Evolutionary conservation across 805 yeast genomes (phyloP).

Genomic region (Ogataea dorogensis): DNA sequence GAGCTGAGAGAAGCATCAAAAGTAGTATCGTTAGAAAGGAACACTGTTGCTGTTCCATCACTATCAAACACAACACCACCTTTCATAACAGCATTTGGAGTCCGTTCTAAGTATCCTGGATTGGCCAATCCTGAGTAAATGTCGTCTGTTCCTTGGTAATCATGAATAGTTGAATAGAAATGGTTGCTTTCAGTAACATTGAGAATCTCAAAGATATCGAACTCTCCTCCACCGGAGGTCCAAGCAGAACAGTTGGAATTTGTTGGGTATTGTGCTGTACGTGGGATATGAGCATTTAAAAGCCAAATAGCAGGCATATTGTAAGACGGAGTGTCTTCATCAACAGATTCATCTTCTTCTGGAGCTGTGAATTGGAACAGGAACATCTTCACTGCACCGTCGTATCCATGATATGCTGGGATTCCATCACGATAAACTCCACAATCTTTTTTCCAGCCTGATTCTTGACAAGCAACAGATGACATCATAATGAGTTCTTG

Average conservation of each 20-base stretch:
- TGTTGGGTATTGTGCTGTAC: conserved; percentile 68
- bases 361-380: conserved; percentile 72
- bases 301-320: conserved; percentile 78
- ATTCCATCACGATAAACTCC: conserved; percentile 75
- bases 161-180: conserved; percentile 69
- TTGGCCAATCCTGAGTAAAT: conserved; percentile 60
- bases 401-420: conserved; percentile 71
- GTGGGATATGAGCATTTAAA: conserved; percentile 67
- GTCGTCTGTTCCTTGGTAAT: conserved; percentile 68
- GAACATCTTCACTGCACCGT: conserved; percentile 68
- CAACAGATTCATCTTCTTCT: conserved; percentile 42
- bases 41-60: conserved; percentile 60
- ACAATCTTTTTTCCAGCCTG: conserved; percentile 58
- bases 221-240: conserved; percentile 78
- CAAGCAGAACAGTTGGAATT: conserved; percentile 70
- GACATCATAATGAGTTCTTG: conserved; percentile 63
- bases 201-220: conserved; percentile 73
- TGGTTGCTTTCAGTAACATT: conserved; percentile 55
- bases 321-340: conserved; percentile 38
- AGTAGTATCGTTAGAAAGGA: conserved; percentile 52
- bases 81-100: conserved; percentile 47
- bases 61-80: conserved; percentile 74
- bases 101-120: conserved; percentile 56
- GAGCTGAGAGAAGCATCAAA: conserved; percentile 44
- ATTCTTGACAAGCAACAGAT: conserved; percentile 52